Percentiles rank a stretch among this genome's conserved stretches.
Conservation (phyloP, 2,329 filamentous ascomycete species). For the Microdochium nivale region DNA sequence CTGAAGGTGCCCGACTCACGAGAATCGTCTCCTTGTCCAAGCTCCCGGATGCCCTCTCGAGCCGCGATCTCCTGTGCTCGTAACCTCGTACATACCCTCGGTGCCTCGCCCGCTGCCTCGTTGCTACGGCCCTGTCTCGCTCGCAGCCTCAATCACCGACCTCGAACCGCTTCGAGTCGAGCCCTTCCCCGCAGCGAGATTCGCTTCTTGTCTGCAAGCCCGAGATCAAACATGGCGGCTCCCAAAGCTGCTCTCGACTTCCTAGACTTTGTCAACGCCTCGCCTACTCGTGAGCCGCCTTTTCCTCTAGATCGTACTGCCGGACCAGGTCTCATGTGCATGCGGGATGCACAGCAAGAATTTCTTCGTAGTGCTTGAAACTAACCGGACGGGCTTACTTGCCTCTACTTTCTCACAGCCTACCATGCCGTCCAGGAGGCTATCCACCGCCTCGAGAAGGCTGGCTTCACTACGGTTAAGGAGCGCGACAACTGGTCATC, state of each 20-base stretch:
- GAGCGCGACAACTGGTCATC: conserved; percentile 86
- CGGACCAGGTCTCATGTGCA: too few species aligned
- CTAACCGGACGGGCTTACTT: neutral
- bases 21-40: neutral
- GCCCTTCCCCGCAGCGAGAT: neutral
- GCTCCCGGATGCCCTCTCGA: neutral
- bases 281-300: conserved; percentile 68
- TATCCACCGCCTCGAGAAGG: conserved; percentile 65
- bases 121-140: neutral
- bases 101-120: neutral
- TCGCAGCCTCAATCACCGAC: neutral
- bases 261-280: conserved; percentile 87
- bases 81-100: neutral
- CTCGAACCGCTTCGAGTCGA: neutral
- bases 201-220: neutral
- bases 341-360: neutral
- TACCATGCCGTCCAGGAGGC: conserved; percentile 88
- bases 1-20: too few species aligned
- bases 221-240: conserved; percentile 37
- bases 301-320: too few species aligned
- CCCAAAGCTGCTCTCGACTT: conserved; percentile 67
- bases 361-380: neutral
- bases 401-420: conserved; percentile 40
- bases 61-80: neutral
- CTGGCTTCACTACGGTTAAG: conserved; percentile 81